Evolutionary conservation across 2,329 filamentous ascomycete species (phyloP).

Genomic region (Aspergillus aculeatus): DNA sequence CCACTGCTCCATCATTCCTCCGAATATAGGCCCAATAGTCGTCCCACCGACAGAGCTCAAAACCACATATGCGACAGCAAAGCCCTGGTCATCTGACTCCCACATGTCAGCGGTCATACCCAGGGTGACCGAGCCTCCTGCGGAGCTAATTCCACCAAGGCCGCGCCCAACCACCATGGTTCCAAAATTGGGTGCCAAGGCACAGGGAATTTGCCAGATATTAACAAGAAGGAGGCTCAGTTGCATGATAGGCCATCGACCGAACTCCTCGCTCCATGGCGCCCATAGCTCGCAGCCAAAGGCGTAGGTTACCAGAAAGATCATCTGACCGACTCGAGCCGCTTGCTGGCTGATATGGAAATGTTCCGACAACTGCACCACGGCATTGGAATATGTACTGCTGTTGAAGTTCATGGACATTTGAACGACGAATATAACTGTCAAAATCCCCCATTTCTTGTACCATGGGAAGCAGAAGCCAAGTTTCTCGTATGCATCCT

Average conservation of each 20-base stretch:
- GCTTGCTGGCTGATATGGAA: conserved; percentile 68
- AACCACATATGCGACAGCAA: conserved; percentile 72
- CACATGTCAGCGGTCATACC: conserved; percentile 75
- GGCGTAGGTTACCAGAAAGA: conserved; percentile 76
- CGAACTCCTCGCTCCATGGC: conserved; percentile 80
- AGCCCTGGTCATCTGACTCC: conserved; percentile 68
- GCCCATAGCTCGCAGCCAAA: conserved; percentile 88
- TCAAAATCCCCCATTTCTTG: conserved; percentile 72
- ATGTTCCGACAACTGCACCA: conserved; percentile 64
- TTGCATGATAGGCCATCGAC: conserved; percentile 75
- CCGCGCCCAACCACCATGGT: conserved; percentile 66
- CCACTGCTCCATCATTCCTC: conserved; percentile 54
- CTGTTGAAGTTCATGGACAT: conserved; percentile 80
- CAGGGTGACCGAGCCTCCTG: conserved; percentile 69
- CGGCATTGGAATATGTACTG: conserved; percentile 67
- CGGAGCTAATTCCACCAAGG: conserved; percentile 68
- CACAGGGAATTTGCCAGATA: conserved; percentile 72
- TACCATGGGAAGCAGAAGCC: conserved; percentile 56
- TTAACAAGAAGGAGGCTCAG: conserved; percentile 72
- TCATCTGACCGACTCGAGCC: conserved; percentile 69
- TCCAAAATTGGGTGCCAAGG: conserved; percentile 69
- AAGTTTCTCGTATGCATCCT: conserved; percentile 63
- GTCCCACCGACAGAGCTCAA: conserved; percentile 77
- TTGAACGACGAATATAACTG: conserved; percentile 70
- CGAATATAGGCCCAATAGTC: conserved; percentile 57